Percentiles rank a stretch among this genome's conserved stretches.
Conservation (phyloP, 371 early-diverging fungal genomes). For the Mucor velutinosus region DNA sequence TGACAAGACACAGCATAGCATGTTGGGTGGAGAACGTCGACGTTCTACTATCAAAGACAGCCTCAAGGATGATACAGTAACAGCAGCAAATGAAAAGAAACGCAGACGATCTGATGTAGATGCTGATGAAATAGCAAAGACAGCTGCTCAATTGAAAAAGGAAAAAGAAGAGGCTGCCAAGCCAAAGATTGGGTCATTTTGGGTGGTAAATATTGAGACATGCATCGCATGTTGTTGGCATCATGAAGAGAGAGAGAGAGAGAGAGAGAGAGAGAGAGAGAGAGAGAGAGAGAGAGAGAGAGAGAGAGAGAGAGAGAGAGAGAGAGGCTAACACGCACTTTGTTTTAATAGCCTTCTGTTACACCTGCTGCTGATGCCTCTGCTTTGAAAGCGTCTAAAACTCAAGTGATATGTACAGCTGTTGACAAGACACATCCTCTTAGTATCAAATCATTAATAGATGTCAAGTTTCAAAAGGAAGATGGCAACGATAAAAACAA, state of each 20-base stretch:
- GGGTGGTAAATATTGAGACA: slow-evolving; percentile 70
- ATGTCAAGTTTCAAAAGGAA: slow-evolving; percentile 69
- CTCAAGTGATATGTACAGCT: slow-evolving; percentile 74
- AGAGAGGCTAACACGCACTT: background rate
- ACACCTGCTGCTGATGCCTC: slow-evolving; percentile 72
- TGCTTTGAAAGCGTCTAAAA: slow-evolving; percentile 52
- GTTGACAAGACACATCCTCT: slow-evolving; percentile 67
- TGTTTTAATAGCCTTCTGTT: slow-evolving; percentile 63
- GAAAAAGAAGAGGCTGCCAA: slow-evolving; percentile 59
- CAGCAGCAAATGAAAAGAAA: slow-evolving; percentile 28
- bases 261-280: background rate
- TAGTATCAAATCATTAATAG: slow-evolving; percentile 76
- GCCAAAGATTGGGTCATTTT: slow-evolving; percentile 72
- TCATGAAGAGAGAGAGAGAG: no score
- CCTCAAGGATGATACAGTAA: background rate
- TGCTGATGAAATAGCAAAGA: slow-evolving; percentile 42
- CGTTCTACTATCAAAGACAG: background rate
- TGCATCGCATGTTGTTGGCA: no score
- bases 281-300: background rate
- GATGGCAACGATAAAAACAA: slow-evolving; percentile 33
- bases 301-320: no score
- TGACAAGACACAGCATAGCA: slow-evolving; percentile 68
- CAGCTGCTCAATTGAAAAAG: slow-evolving; percentile 53
- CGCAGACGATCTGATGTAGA: slow-evolving; percentile 47
- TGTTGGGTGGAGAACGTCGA: slow-evolving; percentile 37